phyloP scores from a whole-genome alignment of 2,329 filamentous ascomycete genomes.

The Beauveria australis region DNA sequence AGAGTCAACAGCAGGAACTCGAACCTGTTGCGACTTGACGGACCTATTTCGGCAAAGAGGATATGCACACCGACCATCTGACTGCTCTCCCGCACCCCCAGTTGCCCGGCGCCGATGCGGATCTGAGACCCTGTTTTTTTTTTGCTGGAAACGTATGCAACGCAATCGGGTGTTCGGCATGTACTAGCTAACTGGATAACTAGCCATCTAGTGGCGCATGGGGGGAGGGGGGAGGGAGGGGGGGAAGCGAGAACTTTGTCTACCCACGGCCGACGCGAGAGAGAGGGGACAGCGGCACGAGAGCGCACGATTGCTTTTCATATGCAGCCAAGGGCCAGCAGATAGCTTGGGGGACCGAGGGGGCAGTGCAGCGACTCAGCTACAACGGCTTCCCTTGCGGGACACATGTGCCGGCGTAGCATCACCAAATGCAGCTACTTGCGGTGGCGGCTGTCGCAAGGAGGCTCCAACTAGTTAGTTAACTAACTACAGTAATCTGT shows the following conservation, averaged over 20 bases:
- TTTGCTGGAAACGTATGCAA: background rate
- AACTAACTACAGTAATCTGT: no score
- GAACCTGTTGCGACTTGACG: background rate
- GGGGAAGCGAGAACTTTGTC: background rate
- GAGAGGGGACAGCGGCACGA: background rate
- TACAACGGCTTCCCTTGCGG: background rate
- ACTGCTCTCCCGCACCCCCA: background rate
- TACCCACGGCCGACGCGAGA: background rate
- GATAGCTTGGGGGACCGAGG: background rate
- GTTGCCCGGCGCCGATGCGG: background rate
- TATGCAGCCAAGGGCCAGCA: background rate
- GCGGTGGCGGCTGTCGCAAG: background rate
- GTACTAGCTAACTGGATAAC: background rate
- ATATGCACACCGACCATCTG: background rate
- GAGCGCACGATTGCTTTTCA: background rate
- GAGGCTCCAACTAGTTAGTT: background rate
- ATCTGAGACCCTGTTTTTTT: slow-evolving; percentile 8
- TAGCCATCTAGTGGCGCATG: background rate
- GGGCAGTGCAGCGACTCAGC: background rate
- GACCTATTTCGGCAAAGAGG: background rate
- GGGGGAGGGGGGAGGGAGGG: background rate
- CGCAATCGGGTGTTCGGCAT: slow-evolving; percentile 9
- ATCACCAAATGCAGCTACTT: background rate
- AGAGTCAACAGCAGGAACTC: background rate
- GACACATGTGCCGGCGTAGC: slow-evolving; percentile 2